phyloP scores from a whole-genome alignment of 2,329 filamentous ascomycete species.

The Pseudodiploospora longispora region DNA sequence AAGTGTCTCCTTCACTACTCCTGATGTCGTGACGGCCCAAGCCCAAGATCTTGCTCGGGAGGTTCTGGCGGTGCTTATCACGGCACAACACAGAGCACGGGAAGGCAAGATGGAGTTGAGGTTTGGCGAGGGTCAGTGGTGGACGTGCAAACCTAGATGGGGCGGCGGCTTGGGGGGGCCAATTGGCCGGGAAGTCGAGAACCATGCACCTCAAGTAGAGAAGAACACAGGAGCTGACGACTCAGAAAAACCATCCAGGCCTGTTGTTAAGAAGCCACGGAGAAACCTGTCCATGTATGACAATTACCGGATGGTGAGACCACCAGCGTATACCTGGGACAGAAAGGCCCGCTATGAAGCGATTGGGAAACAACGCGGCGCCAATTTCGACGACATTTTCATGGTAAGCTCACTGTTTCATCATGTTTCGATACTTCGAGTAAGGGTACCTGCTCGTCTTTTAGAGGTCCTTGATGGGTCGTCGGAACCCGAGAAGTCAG shows the following conservation, averaged over 20 bases:
- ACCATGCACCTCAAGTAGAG: constrained; percentile 36
- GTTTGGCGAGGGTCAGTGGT: constrained; percentile 53
- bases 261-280: constrained; percentile 38
- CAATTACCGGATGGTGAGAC: constrained; percentile 54
- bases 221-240: constrained; percentile 30
- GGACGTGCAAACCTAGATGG: constrained; percentile 53
- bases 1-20: constrained; percentile 40
- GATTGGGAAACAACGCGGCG: constrained; percentile 42
- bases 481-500: constrained; percentile 22
- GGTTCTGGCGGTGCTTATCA: constrained; percentile 50
- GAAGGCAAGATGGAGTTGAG: constrained; percentile 48
- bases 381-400: constrained; percentile 52
- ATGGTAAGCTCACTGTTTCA: constrained; percentile 55
- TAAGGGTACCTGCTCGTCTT: constrained; percentile 48
- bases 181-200: constrained; percentile 53
- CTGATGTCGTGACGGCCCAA: constrained; percentile 45
- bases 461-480: constrained; percentile 45
- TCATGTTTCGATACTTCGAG: constrained; percentile 49
- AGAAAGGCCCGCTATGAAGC: constrained; percentile 49
- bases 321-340: constrained; percentile 52
- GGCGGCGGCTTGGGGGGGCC: constrained; percentile 55
- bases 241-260: constrained; percentile 15
- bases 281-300: constrained; percentile 54
- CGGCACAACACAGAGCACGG: constrained; percentile 55
- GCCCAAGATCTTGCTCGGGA: constrained; percentile 55